Base-by-base conservation (phyloP, 2,329 filamentous ascomycete genomes). In the Exophiala bonariae region DNA sequence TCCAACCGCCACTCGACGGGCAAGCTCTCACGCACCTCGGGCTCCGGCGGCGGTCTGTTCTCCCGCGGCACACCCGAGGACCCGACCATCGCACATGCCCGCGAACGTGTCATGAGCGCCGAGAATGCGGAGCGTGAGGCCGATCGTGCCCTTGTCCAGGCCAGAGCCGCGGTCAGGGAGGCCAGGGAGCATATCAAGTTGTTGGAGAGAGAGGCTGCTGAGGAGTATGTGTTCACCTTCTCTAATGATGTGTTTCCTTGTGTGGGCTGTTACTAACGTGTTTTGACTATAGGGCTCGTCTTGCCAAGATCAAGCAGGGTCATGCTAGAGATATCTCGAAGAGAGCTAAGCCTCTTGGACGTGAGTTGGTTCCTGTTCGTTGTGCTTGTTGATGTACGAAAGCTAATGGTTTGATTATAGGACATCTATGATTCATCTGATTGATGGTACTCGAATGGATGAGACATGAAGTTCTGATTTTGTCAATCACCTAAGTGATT, bases 291-390 rank as follows among this genome's bases (percentile, higher is more conserved):
- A 66, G 62, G 61, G 79, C 83, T 2, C 70, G 82, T 17, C 65
- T 77, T 33, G 83, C 83, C 2, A 84, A 81, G 75, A 79, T 86
- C 41, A 87, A 87, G 77, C 77, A 84, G 66, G 73, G 75, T 42
- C 80, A 86, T 60, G 84, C 83, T 1, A 76, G 73, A 57, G 78
- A 81, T 59, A 76, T 87, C 22, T 82, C 79, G 4, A 86, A 85
- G 79, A 74, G 82, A 42, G 83, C 81, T n/a, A 82, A 83, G 66
- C 76, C 78, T n/a, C 77, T 87, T 49, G 83, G 84, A 46, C 79
- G 83, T 85, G 73, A 70, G 79, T 81, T 3, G 3, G n/a, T 36
- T 17, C 17, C 23, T 26, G 23, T n/a, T n/a, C n/a, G n/a, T n/a
- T n/a, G 33, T n/a, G 11, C 33, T 40, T 40, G 13, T 16, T 9